Evolutionary conservation across 1,284 basidiomycete genomes (phyloP).

Genomic region (Gymnopus androsaceus): DNA sequence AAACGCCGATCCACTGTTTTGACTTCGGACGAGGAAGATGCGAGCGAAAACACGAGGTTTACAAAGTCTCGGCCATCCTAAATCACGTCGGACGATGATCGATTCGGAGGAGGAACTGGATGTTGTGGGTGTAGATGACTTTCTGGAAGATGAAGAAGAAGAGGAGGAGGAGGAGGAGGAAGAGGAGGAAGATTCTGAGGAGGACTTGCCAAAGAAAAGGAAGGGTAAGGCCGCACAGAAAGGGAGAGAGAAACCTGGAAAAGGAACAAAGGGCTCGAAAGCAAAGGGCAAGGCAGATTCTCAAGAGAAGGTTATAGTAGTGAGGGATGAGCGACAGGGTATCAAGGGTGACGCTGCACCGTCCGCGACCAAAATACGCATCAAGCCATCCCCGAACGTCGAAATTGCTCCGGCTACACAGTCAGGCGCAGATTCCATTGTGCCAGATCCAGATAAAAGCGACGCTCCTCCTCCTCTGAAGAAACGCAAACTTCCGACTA

Average conservation of each 20-base stretch:
- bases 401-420: not conserved
- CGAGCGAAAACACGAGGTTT: not conserved
- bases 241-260: constrained; percentile 24
- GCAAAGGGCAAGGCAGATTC: constrained; percentile 24
- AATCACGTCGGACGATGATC: not conserved
- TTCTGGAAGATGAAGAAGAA: constrained; percentile 19
- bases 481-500: constrained; percentile 69
- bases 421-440: constrained; percentile 6
- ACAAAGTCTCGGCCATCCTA: not conserved
- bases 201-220: constrained; percentile 27
- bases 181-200: constrained; percentile 40
- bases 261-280: constrained; percentile 20
- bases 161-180: constrained; percentile 14
- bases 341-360: too few relatives aligned
- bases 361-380: constrained; percentile 1
- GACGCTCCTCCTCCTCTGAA: constrained; percentile 41
- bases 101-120: constrained; percentile 13
- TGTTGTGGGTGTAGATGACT: constrained; percentile 26
- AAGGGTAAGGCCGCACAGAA: constrained; percentile 21
- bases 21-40: constrained; percentile 13
- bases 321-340: constrained; percentile 44
- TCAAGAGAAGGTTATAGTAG: constrained; percentile 30
- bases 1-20: constrained; percentile 7
- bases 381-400: constrained; percentile 1
- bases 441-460: constrained; percentile 22